Evolutionary conservation across 768 basidiomycete species (phyloP), one percentile per base, ranked within the genome.

Genomic region (Gymnopilus junonius): DNA sequence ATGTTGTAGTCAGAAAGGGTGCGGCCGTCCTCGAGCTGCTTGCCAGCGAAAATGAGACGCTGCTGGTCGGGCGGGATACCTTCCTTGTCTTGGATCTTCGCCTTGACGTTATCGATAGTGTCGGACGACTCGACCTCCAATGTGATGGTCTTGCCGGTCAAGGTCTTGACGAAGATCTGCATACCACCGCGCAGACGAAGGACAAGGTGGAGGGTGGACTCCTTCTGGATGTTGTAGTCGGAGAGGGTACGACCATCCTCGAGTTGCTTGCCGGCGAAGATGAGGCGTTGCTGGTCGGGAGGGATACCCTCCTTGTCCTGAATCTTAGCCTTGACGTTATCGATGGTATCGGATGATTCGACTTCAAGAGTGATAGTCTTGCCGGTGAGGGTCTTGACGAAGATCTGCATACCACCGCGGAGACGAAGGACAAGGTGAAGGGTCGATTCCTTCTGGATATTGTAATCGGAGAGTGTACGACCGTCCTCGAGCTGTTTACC

Each of bases 401-500:
- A 51, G 29, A 51, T 51, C 29, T 51, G 48, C 48, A 51, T 51
- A 29, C 48, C 48, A 51, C 48, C 48, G 10, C 48, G 48, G 17
- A 51, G 48, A 51, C 48, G 48, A 10, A 51, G 48, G 29, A 51
- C 48, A 32, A 51, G 48, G 31, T 51, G 48, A n/a, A 51, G 48
- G 29, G 48, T 51, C 2, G 48, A 51, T 29, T 51, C 48, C 29
- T 51, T 51, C 48, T 51, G 48, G 48, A 51, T 51, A 17, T 51
- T 51, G 48, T 51, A 51, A 15, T 51, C 48, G 31, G 48, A 51
- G 15, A 51, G 29, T 14, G 48, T 51, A 17, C 48, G 48, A n/a
- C 48, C 48, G n/a, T 51, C 48, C 31, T 51, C 48, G 29, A 51
- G 48, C 48, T 51, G 48, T 11, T 51, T 51, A 20, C 48, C 48